phyloP scores from a whole-genome alignment of 1,284 basidiomycete species.

The Puccinia brachypodii region DNA sequence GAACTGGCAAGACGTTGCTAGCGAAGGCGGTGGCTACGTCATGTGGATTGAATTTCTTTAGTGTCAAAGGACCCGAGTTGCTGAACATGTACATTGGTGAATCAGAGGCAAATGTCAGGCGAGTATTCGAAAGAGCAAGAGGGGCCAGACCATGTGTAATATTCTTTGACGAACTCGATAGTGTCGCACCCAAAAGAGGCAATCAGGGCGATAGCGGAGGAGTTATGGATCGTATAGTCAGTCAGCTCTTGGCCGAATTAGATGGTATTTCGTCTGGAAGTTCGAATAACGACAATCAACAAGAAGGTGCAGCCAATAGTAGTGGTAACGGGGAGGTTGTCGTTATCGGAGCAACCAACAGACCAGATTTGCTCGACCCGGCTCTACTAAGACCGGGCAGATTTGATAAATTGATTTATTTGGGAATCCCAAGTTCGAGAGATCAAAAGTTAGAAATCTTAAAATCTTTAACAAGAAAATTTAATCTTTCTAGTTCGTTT shows the following conservation, averaged over 20 bases:
- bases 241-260: conserved; percentile 59
- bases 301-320: conserved; percentile 49
- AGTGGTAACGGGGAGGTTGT: conserved; percentile 59
- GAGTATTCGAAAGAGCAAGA: conserved; percentile 59
- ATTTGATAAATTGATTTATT: conserved; percentile 95
- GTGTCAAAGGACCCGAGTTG: conserved; percentile 60
- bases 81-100: conserved; percentile 62
- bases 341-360: conserved; percentile 60
- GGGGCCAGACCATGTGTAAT: conserved; percentile 61
- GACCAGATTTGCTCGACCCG: conserved; percentile 60
- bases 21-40: conserved; percentile 61
- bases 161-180: conserved; percentile 61
- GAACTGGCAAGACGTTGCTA: conserved; percentile 60
- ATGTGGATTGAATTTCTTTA: conserved; percentile 61
- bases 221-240: conserved; percentile 61
- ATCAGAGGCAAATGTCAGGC: conserved; percentile 60
- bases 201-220: conserved; percentile 61
- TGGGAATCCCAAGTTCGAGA: conserved; percentile 87
- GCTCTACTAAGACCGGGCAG: conserved; percentile 63
- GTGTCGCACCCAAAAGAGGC: conserved; percentile 60
- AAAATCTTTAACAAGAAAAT: conserved; percentile 87
- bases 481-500: conserved; percentile 73
- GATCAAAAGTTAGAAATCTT: conserved; percentile 83
- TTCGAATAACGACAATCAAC: conserved; percentile 3
- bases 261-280: conserved; percentile 58